These are phyloP conservation scores for Candida schatavii DNA, from an alignment of 805 yeast genomes.

Conservation along the genomic window DNA sequence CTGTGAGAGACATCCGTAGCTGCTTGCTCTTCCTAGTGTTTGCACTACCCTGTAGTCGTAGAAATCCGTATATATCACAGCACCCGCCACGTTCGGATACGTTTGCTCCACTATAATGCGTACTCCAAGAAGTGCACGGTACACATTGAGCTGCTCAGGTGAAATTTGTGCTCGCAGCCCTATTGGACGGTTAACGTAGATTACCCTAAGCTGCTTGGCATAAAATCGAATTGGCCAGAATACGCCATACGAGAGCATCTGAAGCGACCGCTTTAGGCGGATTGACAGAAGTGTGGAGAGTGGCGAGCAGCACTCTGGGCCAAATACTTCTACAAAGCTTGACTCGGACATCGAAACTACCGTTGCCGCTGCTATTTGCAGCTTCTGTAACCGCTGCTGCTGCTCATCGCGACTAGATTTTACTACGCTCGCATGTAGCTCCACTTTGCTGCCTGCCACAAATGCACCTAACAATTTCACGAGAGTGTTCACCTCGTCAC, in stretches of 20 bases:
- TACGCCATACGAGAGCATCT: slow-evolving; percentile 46
- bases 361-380: slow-evolving; percentile 24
- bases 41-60: slow-evolving; percentile 57
- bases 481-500: slow-evolving; percentile 13
- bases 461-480: slow-evolving; percentile 40
- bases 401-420: slow-evolving; percentile 7
- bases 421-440: no score
- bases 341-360: slow-evolving; percentile 26
- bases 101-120: slow-evolving; percentile 53
- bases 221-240: slow-evolving; percentile 8
- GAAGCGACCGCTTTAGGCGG: slow-evolving; percentile 31
- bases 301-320: neutral
- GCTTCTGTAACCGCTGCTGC: no score
- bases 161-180: slow-evolving; percentile 14
- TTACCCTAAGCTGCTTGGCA: slow-evolving; percentile 31
- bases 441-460: slow-evolving; percentile 15
- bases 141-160: slow-evolving; percentile 30
- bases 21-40: slow-evolving; percentile 1
- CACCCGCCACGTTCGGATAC: slow-evolving; percentile 49
- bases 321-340: slow-evolving; percentile 15
- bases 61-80: slow-evolving; percentile 55
- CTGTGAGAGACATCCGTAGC: slow-evolving; percentile 57
- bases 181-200: slow-evolving; percentile 37
- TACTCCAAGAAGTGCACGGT: slow-evolving; percentile 46
- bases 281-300: neutral